Conservation (phyloP, 1,139 yeast species). For the Lodderomyces elongisporus region DNA sequence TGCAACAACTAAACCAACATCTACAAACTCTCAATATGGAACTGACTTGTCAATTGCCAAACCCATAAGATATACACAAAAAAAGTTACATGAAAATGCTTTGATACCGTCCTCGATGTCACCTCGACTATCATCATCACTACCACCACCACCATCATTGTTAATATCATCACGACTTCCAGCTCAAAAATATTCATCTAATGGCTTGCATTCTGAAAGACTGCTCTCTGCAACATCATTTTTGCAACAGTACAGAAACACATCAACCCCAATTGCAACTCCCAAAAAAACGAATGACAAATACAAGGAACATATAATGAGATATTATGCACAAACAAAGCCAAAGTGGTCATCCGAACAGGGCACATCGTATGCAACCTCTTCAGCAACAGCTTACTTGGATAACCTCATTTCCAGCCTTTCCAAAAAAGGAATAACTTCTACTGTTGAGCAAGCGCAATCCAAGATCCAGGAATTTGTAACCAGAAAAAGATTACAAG, state of each 20-base stretch:
- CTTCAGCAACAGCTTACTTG: constrained; percentile 13
- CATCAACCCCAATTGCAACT: background rate
- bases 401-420: constrained; percentile 17
- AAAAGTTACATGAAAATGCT: background rate
- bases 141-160: constrained; percentile 1
- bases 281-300: constrained; percentile 3
- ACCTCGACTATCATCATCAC: constrained; percentile 1
- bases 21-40: constrained; percentile 10
- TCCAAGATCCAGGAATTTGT: constrained; percentile 14
- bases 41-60: constrained; percentile 12
- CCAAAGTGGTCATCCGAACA: no score
- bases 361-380: constrained; percentile 8
- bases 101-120: no score
- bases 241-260: background rate
- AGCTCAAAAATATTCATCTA: background rate
- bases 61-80: constrained; percentile 3
- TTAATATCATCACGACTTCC: background rate
- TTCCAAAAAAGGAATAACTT: constrained; percentile 15
- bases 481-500: constrained; percentile 15
- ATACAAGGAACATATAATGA: constrained; percentile 16
- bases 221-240: background rate
- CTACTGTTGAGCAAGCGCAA: constrained; percentile 11
- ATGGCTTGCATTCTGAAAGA: background rate
- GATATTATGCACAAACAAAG: constrained; percentile 15
- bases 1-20: background rate